These are phyloP conservation scores for Mucor lusitanicus DNA, from an alignment of 371 early-diverging fungal genomes.

Conservation along the genomic window DNA sequence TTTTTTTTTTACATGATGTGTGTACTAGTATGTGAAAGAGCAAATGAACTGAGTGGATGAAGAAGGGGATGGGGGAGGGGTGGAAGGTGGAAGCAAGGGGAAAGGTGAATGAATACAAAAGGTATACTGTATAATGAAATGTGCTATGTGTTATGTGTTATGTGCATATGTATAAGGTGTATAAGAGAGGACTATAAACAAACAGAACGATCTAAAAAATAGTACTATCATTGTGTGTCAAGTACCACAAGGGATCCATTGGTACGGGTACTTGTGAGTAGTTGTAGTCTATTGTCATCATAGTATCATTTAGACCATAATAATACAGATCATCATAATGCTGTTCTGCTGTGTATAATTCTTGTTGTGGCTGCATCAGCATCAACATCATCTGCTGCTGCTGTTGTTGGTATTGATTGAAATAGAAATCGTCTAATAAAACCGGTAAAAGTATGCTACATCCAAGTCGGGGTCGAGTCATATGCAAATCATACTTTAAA, in stretches of 20 bases:
- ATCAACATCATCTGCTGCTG: not conserved
- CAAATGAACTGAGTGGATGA: not conserved
- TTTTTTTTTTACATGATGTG: not conserved
- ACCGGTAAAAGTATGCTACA: slow-evolving; percentile 14
- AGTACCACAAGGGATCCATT: slow-evolving; percentile 8
- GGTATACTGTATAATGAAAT: not conserved
- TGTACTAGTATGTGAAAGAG: not conserved
- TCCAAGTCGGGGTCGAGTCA: slow-evolving; percentile 13
- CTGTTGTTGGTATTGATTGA: slow-evolving; percentile 2
- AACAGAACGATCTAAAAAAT: not conserved
- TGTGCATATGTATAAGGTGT: slow-evolving; percentile 2
- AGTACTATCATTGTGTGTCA: not conserved
- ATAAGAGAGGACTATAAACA: not conserved
- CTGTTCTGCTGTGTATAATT: not conserved
- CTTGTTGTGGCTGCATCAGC: not conserved
- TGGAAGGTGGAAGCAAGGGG: not conserved
- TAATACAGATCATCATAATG: not conserved
- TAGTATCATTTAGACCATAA: not conserved
- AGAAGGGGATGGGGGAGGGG: not conserved
- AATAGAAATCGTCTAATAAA: slow-evolving; percentile 17
- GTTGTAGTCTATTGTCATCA: not conserved
- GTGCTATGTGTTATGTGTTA: too few relatives aligned
- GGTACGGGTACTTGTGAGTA: not conserved
- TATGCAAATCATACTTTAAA: slow-evolving; percentile 14
- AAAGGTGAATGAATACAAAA: not conserved